phyloP scores from a whole-genome alignment of 208 protist genomes.

The Cochliopodium minus region DNA sequence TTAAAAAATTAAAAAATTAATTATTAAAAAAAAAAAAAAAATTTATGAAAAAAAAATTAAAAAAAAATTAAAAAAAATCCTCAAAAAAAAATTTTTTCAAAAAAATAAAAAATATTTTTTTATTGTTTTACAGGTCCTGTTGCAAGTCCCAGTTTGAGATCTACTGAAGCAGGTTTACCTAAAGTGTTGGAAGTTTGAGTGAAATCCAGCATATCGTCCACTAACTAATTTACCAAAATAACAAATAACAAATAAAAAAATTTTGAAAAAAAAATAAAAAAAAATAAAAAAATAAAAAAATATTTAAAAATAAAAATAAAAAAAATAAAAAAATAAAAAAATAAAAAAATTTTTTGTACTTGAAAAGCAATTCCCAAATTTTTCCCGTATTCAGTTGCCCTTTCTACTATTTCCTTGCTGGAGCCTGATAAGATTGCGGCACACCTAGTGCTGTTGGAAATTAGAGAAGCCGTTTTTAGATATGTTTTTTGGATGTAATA shows the following conservation, averaged over 20 bases:
- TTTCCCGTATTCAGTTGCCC: not conserved
- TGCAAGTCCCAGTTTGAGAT: constrained; percentile 2
- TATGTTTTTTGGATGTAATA: not conserved
- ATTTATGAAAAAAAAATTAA: too few relatives aligned
- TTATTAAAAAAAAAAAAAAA: too few relatives aligned
- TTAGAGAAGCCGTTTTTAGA: constrained; percentile 5
- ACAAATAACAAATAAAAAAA: too few relatives aligned
- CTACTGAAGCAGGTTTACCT: constrained; percentile 1
- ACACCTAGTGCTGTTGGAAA: not conserved
- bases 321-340: too few relatives aligned
- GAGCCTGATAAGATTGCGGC: not conserved
- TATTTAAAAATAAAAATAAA: too few relatives aligned
- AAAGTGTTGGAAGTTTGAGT: not conserved
- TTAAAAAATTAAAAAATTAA: too few relatives aligned
- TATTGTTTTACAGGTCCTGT: not conserved
- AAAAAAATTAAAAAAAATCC: too few relatives aligned
- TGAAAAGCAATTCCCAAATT: constrained; percentile 7
- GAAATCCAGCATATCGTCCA: constrained; percentile 1
- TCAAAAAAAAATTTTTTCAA: too few relatives aligned
- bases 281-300: too few relatives aligned
- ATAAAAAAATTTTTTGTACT: not conserved
- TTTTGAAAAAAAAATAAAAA: too few relatives aligned
- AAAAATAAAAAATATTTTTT: too few relatives aligned
- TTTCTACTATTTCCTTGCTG: not conserved
- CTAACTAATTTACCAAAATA: too few relatives aligned